Evolutionary conservation across 805 yeast genomes (phyloP), one percentile per base, ranked within the genome.

Genomic region (Monosporozyma siamensis): DNA sequence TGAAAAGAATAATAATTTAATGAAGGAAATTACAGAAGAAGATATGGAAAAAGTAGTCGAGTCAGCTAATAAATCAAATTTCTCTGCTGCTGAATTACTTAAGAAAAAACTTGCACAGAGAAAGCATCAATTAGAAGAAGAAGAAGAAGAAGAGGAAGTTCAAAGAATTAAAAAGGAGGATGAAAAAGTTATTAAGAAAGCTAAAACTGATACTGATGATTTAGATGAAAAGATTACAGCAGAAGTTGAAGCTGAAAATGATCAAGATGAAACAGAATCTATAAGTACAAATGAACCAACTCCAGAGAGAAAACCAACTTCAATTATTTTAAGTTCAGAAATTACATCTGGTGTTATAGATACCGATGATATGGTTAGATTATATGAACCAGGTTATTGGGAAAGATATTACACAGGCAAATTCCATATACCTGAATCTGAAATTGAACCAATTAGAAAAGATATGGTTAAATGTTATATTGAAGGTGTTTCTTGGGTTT

Each of bases 401-500:
- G 77, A 74, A 42, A 69, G 99, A 39, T 92, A 92, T 61, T 92
- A 92, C 57, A 67, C 71, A 45, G 67, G 73, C 32, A 92, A 92
- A 63, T 87, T 88, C 56, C 74, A 75, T 45, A 69, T 78, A 7
- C 53, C 65, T 3, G 70, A 72, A 18, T 72, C 72, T 3, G 80
- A 77, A 38, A 72, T 82, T 36, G 69, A 71, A 2, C 64, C 67
- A 15, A 67, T 75, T 17, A 72, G 80, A 35, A 73, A 71, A 48
- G 69, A 72, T 36, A 78, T 92, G 55, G 87, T 80, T 0, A 67
- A 69, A 42, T 74, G 78, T 39, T 92, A 92, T 56, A 73, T 92
- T 43, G 96, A 90, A 62, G 99, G 99, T 48, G 83, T 92, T 4
- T 78, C 95, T n/a, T 92, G 99, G 99, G 95, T 82, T 1, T 69